Evolutionary conservation across 1,139 yeast genomes (phyloP), one percentile per base, ranked within the genome.

Genomic region (Suhomyces taliae): DNA sequence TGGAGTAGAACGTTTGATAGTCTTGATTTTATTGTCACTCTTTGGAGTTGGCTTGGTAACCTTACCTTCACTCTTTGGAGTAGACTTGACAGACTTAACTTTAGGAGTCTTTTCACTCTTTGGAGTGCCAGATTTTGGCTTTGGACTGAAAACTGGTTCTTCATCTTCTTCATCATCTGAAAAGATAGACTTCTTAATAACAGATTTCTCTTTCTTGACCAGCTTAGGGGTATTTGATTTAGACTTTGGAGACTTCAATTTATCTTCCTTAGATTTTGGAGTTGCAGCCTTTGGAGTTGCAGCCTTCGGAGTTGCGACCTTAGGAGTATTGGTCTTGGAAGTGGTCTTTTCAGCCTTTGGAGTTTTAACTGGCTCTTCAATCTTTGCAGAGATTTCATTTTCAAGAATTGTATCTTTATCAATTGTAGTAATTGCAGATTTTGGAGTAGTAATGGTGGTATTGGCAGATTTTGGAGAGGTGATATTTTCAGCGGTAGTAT

Each of bases 221-320:
- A 34, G 39, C 29, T 41, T 45, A n/a, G 54, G 54, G 9, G 54
- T 41, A n/a, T 42, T 34, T 4, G 50, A 33, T 11, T 34, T 32
- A 8, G 26, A 40, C 11, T 15, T 38, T 6, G 45, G 45, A 11
- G 41, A 43, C n/a, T 35, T 38, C 5, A 38, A 37, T 19, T 37
- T 41, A 7, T 29, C 31, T 9, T 29, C 31, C 29, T 36, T 36
- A 4, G 43, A 35, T 8, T 12, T 46, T 29, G 36, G 45, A 8
- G 35, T 32, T 8, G 36, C 34, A 33, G 44, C 26, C n/a, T 32
- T 34, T 1, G 37, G 35, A 8, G 44, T 14, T n/a, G 15, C 26
- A 14, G 36, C 14, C 11, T 32, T 34, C 0, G 37, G 35, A n/a
- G 29, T 36, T 12, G 43, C 29, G 1, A 35, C 27, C 35, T 32